Conservation (phyloP, 2,329 filamentous ascomycete genomes). For the Beauveria scarabaeidicola region DNA sequence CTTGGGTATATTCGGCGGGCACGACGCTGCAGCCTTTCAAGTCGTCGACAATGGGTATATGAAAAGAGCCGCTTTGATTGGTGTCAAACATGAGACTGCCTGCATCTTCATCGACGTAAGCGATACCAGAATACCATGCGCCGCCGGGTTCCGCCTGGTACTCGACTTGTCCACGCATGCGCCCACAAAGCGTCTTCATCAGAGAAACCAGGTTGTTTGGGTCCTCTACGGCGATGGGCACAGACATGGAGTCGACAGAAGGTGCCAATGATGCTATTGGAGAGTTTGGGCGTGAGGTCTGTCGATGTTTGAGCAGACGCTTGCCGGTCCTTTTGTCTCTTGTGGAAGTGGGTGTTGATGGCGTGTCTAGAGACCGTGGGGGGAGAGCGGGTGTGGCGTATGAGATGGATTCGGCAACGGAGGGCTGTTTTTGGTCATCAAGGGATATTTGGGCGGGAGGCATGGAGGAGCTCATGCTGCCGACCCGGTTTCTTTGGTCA, state of each 20-base stretch:
- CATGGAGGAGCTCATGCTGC: conserved; percentile 57
- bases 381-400: conserved; percentile 29
- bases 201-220: conserved; percentile 63
- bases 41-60: conserved; percentile 61
- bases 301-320: conserved; percentile 44
- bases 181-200: conserved; percentile 69
- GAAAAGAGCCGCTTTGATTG: conserved; percentile 55
- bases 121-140: conserved; percentile 62
- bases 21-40: conserved; percentile 65
- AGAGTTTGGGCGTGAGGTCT: conserved; percentile 48
- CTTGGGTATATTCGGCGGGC: conserved; percentile 39
- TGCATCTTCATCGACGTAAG: conserved; percentile 68
- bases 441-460: conserved; percentile 41
- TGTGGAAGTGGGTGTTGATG: conserved; percentile 17
- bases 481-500: conserved; percentile 55
- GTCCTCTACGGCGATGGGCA: conserved; percentile 56
- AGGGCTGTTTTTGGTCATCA: conserved; percentile 35
- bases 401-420: conserved; percentile 33
- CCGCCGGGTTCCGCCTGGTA: conserved; percentile 55
- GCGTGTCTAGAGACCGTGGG: conserved; percentile 26
- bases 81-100: conserved; percentile 69
- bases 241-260: conserved; percentile 50
- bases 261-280: conserved; percentile 46
- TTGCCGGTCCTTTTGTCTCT: conserved; percentile 39
- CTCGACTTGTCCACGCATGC: conserved; percentile 71